Base-by-base conservation (phyloP, 352 stramenopile species). In the Phytopythium sindhum region DNA sequence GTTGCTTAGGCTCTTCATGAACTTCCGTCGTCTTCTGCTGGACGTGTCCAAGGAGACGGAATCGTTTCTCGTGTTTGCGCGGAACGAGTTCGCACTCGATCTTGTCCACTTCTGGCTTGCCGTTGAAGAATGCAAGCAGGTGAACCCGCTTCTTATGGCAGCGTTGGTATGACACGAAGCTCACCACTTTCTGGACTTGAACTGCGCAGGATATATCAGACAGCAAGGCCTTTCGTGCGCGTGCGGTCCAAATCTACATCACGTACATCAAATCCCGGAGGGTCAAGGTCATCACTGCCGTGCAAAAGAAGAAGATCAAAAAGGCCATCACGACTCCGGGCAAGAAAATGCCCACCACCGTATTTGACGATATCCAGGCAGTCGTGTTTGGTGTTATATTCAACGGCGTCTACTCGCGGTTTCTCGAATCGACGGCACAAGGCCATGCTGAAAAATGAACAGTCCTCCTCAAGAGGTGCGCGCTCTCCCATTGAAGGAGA, bases 301-400 rank as follows among this genome's bases (percentile, higher is more conserved):
- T 77, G 5, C 80, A 90, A 54, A 75, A 75, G 52, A 91, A 90
- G 57, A 80, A 75, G 39, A 86, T 91, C 61, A 86, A 89, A 60
- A 86, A 86, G 17, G 59, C 61, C 29, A 87, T 90, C 62, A 89
- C 82, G 4, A 86, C 70, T 7, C 78, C 80, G 2, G 78, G 70
- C 35, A 86, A 79, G 42, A 84, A 77, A 31, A 44, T 91, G 24
- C 70, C 72, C 0, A 31, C 33, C 0, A 65, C 60, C 1, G 69
- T 91, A 7, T 90, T 77, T 61, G 77, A 90, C 56, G 82, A 91
- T 9, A 61, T 82, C 0, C 78, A 88, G 53, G 44, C 62, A 6
- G 67, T 88, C 41, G 74, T 89, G 26, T 85, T 88, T 50, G 77
- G 90, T 10, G 61, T 90, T 23, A 66, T 91, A 35, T 89, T 78